These are phyloP conservation scores for Rhodotorula glutinis DNA, from an alignment of 1,284 basidiomycete species.

Conservation along the genomic window DNA sequence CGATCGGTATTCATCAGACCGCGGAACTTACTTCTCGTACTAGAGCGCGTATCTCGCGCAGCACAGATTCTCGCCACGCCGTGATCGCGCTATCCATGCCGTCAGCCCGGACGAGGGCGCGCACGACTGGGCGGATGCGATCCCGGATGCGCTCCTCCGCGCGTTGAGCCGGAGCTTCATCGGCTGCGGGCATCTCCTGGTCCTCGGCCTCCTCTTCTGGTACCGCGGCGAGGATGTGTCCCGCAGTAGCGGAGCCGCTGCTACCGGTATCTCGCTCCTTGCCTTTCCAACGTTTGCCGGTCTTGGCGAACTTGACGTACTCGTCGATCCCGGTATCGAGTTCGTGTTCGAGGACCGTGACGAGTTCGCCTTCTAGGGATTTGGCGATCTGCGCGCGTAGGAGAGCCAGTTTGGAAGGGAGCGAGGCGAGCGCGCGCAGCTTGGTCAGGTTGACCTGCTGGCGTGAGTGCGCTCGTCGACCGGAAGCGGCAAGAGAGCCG, in stretches of 20 bases:
- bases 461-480: slow-evolving; percentile 3
- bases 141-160: slow-evolving; percentile 43
- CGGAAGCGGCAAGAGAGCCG: neutral
- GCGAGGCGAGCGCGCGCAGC: slow-evolving; percentile 28
- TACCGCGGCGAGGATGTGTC: neutral
- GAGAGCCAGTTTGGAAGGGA: slow-evolving; percentile 36
- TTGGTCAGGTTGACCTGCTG: slow-evolving; percentile 39
- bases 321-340: slow-evolving; percentile 50
- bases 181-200: neutral
- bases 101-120: slow-evolving; percentile 70
- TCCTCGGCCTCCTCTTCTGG: slow-evolving; percentile 42
- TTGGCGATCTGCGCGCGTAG: slow-evolving; percentile 60
- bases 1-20: neutral
- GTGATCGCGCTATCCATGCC: slow-evolving; percentile 66
- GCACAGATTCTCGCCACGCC: slow-evolving; percentile 73
- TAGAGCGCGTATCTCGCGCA: slow-evolving; percentile 63
- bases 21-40: slow-evolving; percentile 51
- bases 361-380: slow-evolving; percentile 73
- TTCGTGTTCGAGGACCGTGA: slow-evolving; percentile 66
- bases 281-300: slow-evolving; percentile 8
- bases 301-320: neutral
- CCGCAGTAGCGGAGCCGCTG: too few relatives aligned
- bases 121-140: slow-evolving; percentile 60
- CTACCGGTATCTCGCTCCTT: neutral
- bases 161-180: slow-evolving; percentile 46